Base-by-base conservation (phyloP, 192 early-diverging fungal species). In the Haplosporangium gracile region DNA sequence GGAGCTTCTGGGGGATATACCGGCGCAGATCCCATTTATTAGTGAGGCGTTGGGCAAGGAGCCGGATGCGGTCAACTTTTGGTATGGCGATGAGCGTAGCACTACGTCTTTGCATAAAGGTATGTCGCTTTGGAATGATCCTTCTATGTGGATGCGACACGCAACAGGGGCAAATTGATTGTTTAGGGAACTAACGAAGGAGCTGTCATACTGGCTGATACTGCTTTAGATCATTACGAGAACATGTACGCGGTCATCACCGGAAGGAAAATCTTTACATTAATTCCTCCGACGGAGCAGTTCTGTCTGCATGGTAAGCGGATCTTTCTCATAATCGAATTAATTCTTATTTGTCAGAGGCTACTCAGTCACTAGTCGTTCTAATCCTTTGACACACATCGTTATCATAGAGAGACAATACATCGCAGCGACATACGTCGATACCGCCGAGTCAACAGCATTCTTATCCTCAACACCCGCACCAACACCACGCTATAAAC, bases 31-130 rank as follows among this genome's bases (percentile, higher is more conserved):
- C 26, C 57, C 75, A 1, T 91, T 89, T 77, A 88, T 83, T 29
- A 83, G 74, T 40, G 88, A 91, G 72, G 91, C 91, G 0, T 51
- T 91, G 22, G 88, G 85, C 38, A 85, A 73, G 68, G 26, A 68
- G 15, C 91, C 91, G 0, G 91, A 91, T 43, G 91, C 91, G 13
- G 83, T 91, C 63, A 91, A 91, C 73, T 91, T 91, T 71, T 91
- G 91, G 91, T 91, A 89, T 73, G 91, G 91, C 6, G 87, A 90
- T 49, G 82, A 86, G 38, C 47, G 77, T 29, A 91, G 91, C 26
- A 81, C 75, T 0, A 91, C 91, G 0, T 89, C 88, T 0, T 68
- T 91, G n/a, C 91, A 91, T 40, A 91, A 90, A 75, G 88, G 88
- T 85, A 80, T 60, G 32, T 45, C 22, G 0, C 18, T 8, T 20